Evolutionary conservation across 306 rosid genomes (phyloP), one percentile per base, ranked within the genome.

Genomic region (Rosa persica): DNA sequence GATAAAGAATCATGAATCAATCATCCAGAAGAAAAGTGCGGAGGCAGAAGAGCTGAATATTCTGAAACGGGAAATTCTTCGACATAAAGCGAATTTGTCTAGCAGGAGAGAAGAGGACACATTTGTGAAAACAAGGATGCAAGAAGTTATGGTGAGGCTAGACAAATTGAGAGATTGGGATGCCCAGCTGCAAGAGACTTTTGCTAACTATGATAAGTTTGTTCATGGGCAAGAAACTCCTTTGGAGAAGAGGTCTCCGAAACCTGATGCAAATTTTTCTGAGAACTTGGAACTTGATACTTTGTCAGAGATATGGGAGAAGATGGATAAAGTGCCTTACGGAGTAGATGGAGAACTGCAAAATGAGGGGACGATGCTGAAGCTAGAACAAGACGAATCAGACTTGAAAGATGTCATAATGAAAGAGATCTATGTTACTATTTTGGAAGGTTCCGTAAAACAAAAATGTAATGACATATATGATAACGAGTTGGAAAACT

Each of bases 1-100:
- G 89, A 87, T 83, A 43, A 87, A 89, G 85, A 90, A 38, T 82
- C 97, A 93, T 0, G 92, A 91, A 75, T 83, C 91, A 8, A 81
- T 88, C 61, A 91, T 88, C 82, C 86, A 82, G 52, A 81, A 71
- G 79, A 92, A 84, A 85, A 88, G 86, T n/a, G 72, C 27, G 11
- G 86, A 85, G 79, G 89, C 86, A 72, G 93, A 89, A 73, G 91
- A 88, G 76, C 40, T 77, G 85, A 84, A 71, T 73, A 47, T 67
- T 80, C 78, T 79, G 69, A 89, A 73, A 79, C 25, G 69, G 77
- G 88, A 84, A 78, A 57, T 76, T 51, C 30, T 73, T 15, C 88
- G 69, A 16, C 93, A 86, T 46, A 89, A 82, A 67, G 75, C 15
- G 46, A 60, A 60, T 25, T 80, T 81, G 4, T 72, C 84, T 4